phyloP scores from a whole-genome alignment of 176 grass and related monocot genomes.

The Lolium multiflorum region DNA sequence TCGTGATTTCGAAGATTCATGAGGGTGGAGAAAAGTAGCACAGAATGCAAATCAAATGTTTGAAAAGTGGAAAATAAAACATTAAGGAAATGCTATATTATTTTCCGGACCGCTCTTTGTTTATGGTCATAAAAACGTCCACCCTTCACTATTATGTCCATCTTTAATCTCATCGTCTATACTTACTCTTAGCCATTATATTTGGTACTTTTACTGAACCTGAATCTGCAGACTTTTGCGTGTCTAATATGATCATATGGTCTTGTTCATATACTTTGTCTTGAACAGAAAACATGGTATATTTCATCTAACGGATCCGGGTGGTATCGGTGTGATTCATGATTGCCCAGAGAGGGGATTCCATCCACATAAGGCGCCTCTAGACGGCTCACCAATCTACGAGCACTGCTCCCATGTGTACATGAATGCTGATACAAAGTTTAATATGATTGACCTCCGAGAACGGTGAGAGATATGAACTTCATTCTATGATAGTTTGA shows the following conservation, averaged over 20 bases:
- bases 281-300: conserved; percentile 90
- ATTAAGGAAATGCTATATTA: neutral
- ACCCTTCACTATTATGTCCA: neutral
- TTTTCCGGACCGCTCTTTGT: conserved; percentile 5
- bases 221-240: neutral
- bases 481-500: conserved; percentile 20
- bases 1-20: conserved; percentile 5
- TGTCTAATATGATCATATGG: conserved; percentile 21
- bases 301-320: conserved; percentile 98
- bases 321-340: conserved; percentile 86
- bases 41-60: neutral
- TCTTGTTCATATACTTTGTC: conserved; percentile 47
- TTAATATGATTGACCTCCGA: conserved; percentile 88
- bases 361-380: conserved; percentile 90
- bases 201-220: conserved; percentile 4
- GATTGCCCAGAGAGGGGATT: conserved; percentile 94
- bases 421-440: conserved; percentile 81
- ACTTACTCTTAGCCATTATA: conserved; percentile 5
- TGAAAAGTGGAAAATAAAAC: neutral
- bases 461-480: conserved; percentile 45
- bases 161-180: neutral
- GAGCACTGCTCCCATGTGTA: conserved; percentile 94
- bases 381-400: conserved; percentile 85
- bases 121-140: conserved; percentile 23
- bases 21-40: neutral